phyloP scores from a whole-genome alignment of 495 filamentous ascomycete genomes.

The Lasiosphaeria miniovina region DNA sequence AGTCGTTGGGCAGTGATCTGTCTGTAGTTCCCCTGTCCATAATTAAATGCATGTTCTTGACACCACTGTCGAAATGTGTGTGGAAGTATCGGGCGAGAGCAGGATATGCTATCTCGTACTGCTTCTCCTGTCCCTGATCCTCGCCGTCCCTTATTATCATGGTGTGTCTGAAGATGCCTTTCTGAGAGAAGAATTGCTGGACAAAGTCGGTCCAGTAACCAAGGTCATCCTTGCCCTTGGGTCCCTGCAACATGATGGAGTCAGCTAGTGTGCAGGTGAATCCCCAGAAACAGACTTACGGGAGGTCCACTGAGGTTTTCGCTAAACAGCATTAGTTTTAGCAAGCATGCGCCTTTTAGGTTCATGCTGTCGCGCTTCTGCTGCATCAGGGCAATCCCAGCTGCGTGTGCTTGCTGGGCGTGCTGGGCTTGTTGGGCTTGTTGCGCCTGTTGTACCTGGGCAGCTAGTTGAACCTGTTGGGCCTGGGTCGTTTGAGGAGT shows the following conservation, averaged over 20 bases:
- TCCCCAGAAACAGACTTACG: conserved; percentile 37
- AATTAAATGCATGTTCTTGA: conserved; percentile 74
- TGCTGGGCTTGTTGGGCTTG: conserved; percentile 40
- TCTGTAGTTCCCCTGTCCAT: conserved; percentile 58
- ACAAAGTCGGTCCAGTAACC: conserved; percentile 74
- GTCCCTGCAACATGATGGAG: conserved; percentile 38
- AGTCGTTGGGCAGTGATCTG: conserved; percentile 54
- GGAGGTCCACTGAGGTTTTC: conserved; percentile 67
- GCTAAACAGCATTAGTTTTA: conserved; percentile 66
- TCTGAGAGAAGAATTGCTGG: conserved; percentile 67
- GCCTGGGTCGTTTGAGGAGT: conserved; percentile 48
- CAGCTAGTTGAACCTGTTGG: conserved; percentile 43
- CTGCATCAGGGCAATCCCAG: conserved; percentile 35
- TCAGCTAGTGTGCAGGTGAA: conserved; percentile 9
- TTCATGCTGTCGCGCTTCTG: conserved; percentile 53
- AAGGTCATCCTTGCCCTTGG: conserved; percentile 58
- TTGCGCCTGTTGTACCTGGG: conserved; percentile 53
- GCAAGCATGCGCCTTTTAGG: conserved; percentile 55
- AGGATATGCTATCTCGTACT: conserved; percentile 73
- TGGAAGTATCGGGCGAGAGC: conserved; percentile 77
- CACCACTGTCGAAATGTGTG: conserved; percentile 79
- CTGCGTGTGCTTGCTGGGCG: conserved; percentile 21
- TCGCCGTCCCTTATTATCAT: conserved; percentile 46
- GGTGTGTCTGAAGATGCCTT: conserved; percentile 65
- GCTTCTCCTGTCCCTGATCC: conserved; percentile 53